Conservation (phyloP, 306 rosid species). For the Glycine latifolia region DNA sequence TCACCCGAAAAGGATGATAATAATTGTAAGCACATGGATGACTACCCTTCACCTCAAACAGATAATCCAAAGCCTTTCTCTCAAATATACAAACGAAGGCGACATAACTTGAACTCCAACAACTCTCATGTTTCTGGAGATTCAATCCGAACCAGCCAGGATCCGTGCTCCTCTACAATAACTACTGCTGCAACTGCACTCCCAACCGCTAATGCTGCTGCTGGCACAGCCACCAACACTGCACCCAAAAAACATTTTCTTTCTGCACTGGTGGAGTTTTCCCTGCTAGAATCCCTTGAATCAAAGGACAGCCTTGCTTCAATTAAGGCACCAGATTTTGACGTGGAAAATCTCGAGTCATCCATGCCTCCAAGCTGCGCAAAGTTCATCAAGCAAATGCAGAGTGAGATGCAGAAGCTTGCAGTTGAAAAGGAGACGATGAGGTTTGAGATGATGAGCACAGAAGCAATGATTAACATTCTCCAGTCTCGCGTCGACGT, state of each 20-base stretch:
- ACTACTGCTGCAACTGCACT: slow-evolving; percentile 68
- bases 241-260: slow-evolving; percentile 73
- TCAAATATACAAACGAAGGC: slow-evolving; percentile 79
- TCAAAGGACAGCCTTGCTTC: slow-evolving; percentile 58
- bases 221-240: slow-evolving; percentile 36
- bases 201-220: slow-evolving; percentile 43
- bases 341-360: slow-evolving; percentile 52
- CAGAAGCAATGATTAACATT: slow-evolving; percentile 84
- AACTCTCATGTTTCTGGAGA: slow-evolving; percentile 69
- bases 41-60: slow-evolving; percentile 56
- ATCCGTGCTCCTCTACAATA: slow-evolving; percentile 75
- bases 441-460: slow-evolving; percentile 89
- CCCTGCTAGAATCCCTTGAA: slow-evolving; percentile 81
- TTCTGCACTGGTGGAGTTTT: slow-evolving; percentile 90
- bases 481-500: slow-evolving; percentile 76
- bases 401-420: slow-evolving; percentile 70
- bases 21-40: slow-evolving; percentile 50
- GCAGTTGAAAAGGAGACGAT: slow-evolving; percentile 76
- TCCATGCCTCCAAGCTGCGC: slow-evolving; percentile 72
- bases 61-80: slow-evolving; percentile 70
- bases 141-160: slow-evolving; percentile 66
- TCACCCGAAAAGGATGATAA: slow-evolving; percentile 55
- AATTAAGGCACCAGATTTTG: slow-evolving; percentile 55
- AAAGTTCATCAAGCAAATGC: slow-evolving; percentile 75
- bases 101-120: slow-evolving; percentile 62